Conservation (phyloP, 2,329 filamentous ascomycete species). For the Exophiala bonariae region DNA sequence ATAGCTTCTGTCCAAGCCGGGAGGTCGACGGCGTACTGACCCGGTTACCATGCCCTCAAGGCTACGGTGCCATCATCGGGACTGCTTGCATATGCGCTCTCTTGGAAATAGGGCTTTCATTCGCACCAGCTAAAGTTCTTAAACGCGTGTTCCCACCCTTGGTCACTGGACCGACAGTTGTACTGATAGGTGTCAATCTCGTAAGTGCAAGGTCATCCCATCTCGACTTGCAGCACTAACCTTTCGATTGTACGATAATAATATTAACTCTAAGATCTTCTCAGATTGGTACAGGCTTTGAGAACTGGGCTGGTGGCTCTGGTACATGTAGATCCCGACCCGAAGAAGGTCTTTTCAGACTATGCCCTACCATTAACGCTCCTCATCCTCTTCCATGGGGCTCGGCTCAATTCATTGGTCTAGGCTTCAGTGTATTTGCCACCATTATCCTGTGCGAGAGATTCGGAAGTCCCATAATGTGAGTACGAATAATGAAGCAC, state of each 20-base stretch:
- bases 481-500: not conserved
- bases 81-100: slow-evolving; percentile 49
- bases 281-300: slow-evolving; percentile 58
- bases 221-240: no score
- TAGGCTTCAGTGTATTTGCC: slow-evolving; percentile 67
- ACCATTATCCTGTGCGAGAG: slow-evolving; percentile 68
- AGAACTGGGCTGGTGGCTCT: slow-evolving; percentile 66
- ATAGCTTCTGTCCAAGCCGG: slow-evolving; percentile 62
- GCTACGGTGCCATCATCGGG: slow-evolving; percentile 65
- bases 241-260: no score
- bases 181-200: slow-evolving; percentile 65
- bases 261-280: no score
- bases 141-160: slow-evolving; percentile 67
- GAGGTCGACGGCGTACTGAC: slow-evolving; percentile 56
- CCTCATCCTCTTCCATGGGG: slow-evolving; percentile 65
- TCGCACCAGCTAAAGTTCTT: slow-evolving; percentile 60
- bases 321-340: slow-evolving; percentile 45
- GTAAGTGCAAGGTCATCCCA: no score
- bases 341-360: slow-evolving; percentile 46
- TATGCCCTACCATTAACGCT: slow-evolving; percentile 60
- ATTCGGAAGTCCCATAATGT: slow-evolving; percentile 67
- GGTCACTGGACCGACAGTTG: slow-evolving; percentile 66
- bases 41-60: slow-evolving; percentile 61
- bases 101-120: slow-evolving; percentile 65
- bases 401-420: slow-evolving; percentile 63